A percentile compares a stretch with the other conserved stretches of the same genome.
These are phyloP conservation scores for Jatropha multifida DNA, from an alignment of 441 rosid species.

Conservation along the genomic window DNA sequence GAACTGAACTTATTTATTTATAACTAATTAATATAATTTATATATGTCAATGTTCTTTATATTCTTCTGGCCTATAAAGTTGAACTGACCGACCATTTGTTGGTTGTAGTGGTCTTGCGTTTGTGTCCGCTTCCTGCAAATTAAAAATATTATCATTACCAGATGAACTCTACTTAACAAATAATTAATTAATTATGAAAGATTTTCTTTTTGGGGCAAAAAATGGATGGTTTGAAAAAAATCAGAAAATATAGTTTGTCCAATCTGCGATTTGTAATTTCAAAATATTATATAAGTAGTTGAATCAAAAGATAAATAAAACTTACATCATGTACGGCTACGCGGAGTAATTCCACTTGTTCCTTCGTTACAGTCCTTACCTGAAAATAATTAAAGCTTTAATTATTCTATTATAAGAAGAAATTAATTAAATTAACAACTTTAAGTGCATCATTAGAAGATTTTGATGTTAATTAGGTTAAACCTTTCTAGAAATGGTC, in stretches of 20 bases:
- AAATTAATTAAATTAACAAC: not conserved
- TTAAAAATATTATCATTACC: too few relatives aligned
- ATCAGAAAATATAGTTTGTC: too few relatives aligned
- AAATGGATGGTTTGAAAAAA: too few relatives aligned
- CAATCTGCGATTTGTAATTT: too few relatives aligned
- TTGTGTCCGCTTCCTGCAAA: slow-evolving; percentile 58
- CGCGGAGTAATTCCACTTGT: slow-evolving; percentile 64
- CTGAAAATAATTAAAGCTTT: slow-evolving; percentile 26
- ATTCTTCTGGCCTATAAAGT: slow-evolving; percentile 40
- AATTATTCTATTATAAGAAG: not conserved
- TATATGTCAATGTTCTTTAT: slow-evolving; percentile 7
- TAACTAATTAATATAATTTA: not conserved
- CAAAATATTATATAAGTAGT: too few relatives aligned
- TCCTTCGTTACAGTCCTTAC: slow-evolving; percentile 52
- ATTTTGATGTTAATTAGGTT: not conserved
- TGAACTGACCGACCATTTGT: slow-evolving; percentile 38
- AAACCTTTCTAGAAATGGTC: slow-evolving; percentile 64
- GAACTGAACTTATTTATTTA: not conserved
- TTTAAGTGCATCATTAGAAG: too few relatives aligned
- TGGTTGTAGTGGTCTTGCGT: slow-evolving; percentile 67
- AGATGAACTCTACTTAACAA: not conserved
- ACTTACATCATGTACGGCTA: slow-evolving; percentile 77
- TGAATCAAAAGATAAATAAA: too few relatives aligned
- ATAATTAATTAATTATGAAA: not conserved
- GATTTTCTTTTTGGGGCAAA: too few relatives aligned